phyloP scores from a whole-genome alignment of 1,284 basidiomycete species.

The Schizopora paradoxa region DNA sequence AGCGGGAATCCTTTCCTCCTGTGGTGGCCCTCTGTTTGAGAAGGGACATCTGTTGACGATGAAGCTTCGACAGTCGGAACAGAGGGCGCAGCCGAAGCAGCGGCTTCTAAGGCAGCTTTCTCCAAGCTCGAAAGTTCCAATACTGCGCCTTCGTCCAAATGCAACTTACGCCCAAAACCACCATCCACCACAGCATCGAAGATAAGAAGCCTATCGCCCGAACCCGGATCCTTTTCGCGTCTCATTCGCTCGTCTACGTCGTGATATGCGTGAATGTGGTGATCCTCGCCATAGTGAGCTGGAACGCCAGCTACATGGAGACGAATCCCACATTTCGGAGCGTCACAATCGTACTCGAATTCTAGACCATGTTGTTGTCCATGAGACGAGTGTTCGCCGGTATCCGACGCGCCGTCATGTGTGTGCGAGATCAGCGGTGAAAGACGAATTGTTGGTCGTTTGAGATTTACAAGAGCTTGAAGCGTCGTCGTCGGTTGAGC shows the following conservation, averaged over 20 bases:
- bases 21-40: conserved; percentile 1
- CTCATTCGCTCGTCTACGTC: conserved; percentile 27
- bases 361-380: conserved; percentile 58
- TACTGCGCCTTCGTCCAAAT: conserved; percentile 67
- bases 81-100: neutral
- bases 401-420: conserved; percentile 41
- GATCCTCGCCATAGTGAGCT: conserved; percentile 39
- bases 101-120: conserved; percentile 10
- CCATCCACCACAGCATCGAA: conserved; percentile 74
- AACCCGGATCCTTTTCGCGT: conserved; percentile 34
- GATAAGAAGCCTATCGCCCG: conserved; percentile 52
- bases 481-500: conserved; percentile 83
- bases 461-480: conserved; percentile 87
- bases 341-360: conserved; percentile 86
- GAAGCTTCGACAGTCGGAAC: neutral
- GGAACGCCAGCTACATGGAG: conserved; percentile 67
- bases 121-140: conserved; percentile 70
- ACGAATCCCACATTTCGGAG: conserved; percentile 73
- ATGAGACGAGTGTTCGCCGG: conserved; percentile 34
- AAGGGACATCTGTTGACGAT: neutral
- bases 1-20: conserved; percentile 8
- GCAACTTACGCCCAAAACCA: conserved; percentile 72
- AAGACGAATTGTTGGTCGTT: conserved; percentile 72
- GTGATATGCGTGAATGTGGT: conserved; percentile 2
- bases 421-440: conserved; percentile 53